A percentile compares a stretch with the other conserved stretches of the same genome.
These are phyloP conservation scores for Colletotrichum trifolii DNA, from an alignment of 2,329 filamentous ascomycete species.

Conservation along the genomic window DNA sequence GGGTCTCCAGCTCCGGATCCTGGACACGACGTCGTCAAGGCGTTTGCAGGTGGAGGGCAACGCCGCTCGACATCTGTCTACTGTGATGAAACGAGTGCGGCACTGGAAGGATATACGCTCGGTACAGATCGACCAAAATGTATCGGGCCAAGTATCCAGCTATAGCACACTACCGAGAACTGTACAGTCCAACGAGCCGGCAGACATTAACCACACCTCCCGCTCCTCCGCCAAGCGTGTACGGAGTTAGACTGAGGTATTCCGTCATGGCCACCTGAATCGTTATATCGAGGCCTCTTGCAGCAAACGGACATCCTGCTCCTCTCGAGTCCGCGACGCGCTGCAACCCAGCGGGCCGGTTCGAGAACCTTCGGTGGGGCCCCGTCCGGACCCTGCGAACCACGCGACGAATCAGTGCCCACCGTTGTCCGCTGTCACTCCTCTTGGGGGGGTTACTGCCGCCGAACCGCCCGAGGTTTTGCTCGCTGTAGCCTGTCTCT, in stretches of 20 bases:
- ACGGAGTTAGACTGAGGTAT: too few relatives aligned
- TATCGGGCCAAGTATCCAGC: too few relatives aligned
- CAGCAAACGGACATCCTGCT: conserved; percentile 42
- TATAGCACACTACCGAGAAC: too few relatives aligned
- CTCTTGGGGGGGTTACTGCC: background rate
- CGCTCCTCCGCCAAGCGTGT: background rate
- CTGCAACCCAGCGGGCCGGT: conserved; percentile 41
- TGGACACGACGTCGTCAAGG: conserved; percentile 14
- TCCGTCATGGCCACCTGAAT: conserved; percentile 8
- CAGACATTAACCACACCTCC: background rate
- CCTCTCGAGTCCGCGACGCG: background rate
- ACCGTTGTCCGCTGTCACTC: conserved; percentile 15
- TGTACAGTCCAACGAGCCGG: background rate
- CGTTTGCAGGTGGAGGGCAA: conserved; percentile 3
- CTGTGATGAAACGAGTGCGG: too few relatives aligned
- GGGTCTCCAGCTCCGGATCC: conserved; percentile 23
- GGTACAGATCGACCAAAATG: too few relatives aligned
- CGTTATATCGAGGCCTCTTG: conserved; percentile 48
- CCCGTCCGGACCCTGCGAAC: conserved; percentile 23
- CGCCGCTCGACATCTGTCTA: too few relatives aligned
- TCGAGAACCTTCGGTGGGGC: conserved; percentile 61
- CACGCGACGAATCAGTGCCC: conserved; percentile 7
- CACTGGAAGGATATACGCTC: too few relatives aligned
- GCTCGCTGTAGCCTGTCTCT: conserved; percentile 12
- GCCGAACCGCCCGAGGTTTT: conserved; percentile 34